Percentiles rank a stretch among this genome's conserved stretches.
Evolutionary conservation across 352 stramenopile genomes (phyloP).

Genomic region (Phytophthora sp.): DNA sequence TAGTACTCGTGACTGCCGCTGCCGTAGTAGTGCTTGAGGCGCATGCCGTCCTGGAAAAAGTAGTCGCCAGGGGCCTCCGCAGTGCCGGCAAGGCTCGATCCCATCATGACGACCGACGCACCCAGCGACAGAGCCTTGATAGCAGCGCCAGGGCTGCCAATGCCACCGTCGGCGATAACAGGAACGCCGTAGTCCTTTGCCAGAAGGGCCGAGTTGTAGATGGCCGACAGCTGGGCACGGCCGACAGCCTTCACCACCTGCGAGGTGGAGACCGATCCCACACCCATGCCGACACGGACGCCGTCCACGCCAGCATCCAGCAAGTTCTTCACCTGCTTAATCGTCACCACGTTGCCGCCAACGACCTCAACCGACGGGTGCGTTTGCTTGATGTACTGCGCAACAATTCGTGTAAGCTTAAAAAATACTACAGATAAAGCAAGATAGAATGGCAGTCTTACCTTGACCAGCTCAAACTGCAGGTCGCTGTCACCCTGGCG

Average conservation of each 20-base stretch:
- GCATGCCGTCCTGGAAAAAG: conserved; percentile 99
- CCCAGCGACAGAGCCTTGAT: conserved; percentile 97
- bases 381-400: conserved; percentile 94
- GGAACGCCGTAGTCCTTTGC: conserved; percentile 95
- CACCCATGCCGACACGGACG: conserved; percentile 98
- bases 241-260: conserved; percentile 99
- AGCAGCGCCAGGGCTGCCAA: conserved; percentile 96
- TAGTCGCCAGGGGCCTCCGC: conserved; percentile 99
- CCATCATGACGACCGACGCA: conserved; percentile 99
- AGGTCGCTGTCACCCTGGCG: conserved; percentile 96
- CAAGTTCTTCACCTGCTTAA: conserved; percentile 94
- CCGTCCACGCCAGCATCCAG: conserved; percentile 98
- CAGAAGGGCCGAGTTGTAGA: conserved; percentile 97
- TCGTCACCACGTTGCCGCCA: conserved; percentile 98
- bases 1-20: conserved; percentile 96
- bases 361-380: conserved; percentile 95
- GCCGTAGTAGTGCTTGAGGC: conserved; percentile 98
- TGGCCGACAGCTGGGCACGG: conserved; percentile 96
- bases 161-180: conserved; percentile 98
- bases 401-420: no score
- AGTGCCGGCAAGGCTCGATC: conserved; percentile 96
- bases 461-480: conserved; percentile 75
- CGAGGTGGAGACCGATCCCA: conserved; percentile 99
- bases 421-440: no score
- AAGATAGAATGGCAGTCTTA: no score